These are phyloP conservation scores for Ricinus communis DNA, from an alignment of 345 rosid species.

Conservation along the genomic window DNA sequence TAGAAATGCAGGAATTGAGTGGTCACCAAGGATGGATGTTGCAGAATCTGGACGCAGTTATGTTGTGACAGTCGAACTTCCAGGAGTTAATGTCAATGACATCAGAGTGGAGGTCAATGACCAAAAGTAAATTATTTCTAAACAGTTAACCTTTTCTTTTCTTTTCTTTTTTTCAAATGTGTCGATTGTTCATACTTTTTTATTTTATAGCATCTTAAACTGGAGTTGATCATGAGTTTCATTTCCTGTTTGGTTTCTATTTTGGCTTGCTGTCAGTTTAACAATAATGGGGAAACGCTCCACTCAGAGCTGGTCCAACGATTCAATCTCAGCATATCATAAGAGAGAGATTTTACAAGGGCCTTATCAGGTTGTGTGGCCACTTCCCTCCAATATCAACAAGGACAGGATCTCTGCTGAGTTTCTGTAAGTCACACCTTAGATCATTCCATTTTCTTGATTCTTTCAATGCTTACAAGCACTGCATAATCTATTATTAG, in stretches of 20 bases:
- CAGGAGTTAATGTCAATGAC: constrained; percentile 61
- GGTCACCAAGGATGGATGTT: constrained; percentile 71
- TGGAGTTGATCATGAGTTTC: neutral
- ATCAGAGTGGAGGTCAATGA: constrained; percentile 73
- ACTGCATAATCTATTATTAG: too few species aligned
- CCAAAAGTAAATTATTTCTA: constrained; percentile 31
- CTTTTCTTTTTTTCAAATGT: too few species aligned
- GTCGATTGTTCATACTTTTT: too few species aligned
- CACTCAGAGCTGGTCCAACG: constrained; percentile 28
- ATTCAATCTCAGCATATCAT: constrained; percentile 41
- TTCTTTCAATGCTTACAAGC: too few species aligned
- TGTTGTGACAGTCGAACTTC: constrained; percentile 62
- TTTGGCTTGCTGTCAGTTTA: constrained; percentile 41
- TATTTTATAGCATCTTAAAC: too few species aligned
- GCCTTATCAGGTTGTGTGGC: constrained; percentile 64
- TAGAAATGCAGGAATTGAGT: constrained; percentile 41
- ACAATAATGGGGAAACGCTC: constrained; percentile 53
- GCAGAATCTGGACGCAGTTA: constrained; percentile 49
- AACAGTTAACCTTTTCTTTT: too few species aligned
- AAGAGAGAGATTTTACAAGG: constrained; percentile 59
- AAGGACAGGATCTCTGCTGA: constrained; percentile 65
- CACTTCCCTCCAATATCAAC: constrained; percentile 60
- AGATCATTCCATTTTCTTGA: too few species aligned
- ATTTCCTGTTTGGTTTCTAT: too few species aligned
- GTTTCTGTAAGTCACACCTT: constrained; percentile 56